Percentiles rank a stretch among this genome's conserved stretches.
These are phyloP conservation scores for Fusarium chlamydosporum DNA, from an alignment of 2,329 filamentous ascomycete genomes.

Conservation along the genomic window DNA sequence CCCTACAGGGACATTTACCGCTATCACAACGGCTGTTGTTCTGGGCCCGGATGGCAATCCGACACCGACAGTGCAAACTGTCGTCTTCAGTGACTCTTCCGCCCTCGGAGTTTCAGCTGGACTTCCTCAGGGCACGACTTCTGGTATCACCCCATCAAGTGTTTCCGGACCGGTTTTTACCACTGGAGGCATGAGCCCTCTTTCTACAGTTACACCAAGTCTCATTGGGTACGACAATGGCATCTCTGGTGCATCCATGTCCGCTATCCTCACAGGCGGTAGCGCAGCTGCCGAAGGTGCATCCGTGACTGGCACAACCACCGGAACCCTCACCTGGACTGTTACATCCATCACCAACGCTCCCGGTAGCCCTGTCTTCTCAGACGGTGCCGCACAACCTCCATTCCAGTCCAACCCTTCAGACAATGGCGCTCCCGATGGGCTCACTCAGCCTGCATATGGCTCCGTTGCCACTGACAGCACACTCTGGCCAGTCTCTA, in stretches of 20 bases:
- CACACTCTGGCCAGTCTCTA: conserved; percentile 47
- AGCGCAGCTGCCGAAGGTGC: conserved; percentile 36
- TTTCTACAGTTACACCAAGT: conserved; percentile 36
- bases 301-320: conserved; percentile 43
- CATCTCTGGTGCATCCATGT: conserved; percentile 32
- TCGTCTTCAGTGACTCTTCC: conserved; percentile 50
- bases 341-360: conserved; percentile 48
- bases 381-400: conserved; percentile 38
- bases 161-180: conserved; percentile 36
- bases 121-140: conserved; percentile 33
- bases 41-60: conserved; percentile 53
- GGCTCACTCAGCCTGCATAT: conserved; percentile 45
- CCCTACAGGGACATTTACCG: conserved; percentile 43
- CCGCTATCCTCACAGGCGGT: conserved; percentile 38
- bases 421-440: conserved; percentile 31
- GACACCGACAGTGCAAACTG: conserved; percentile 54
- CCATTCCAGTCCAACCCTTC: conserved; percentile 35
- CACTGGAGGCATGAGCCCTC: conserved; percentile 18
- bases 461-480: conserved; percentile 42
- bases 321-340: conserved; percentile 45
- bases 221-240: conserved; percentile 50
- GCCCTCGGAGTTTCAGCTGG: conserved; percentile 39
- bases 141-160: conserved; percentile 33
- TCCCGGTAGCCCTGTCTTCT: conserved; percentile 42
- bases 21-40: conserved; percentile 52